These are phyloP conservation scores for Fusarium palustre DNA, from an alignment of 2,329 filamentous ascomycete species.

Conservation along the genomic window DNA sequence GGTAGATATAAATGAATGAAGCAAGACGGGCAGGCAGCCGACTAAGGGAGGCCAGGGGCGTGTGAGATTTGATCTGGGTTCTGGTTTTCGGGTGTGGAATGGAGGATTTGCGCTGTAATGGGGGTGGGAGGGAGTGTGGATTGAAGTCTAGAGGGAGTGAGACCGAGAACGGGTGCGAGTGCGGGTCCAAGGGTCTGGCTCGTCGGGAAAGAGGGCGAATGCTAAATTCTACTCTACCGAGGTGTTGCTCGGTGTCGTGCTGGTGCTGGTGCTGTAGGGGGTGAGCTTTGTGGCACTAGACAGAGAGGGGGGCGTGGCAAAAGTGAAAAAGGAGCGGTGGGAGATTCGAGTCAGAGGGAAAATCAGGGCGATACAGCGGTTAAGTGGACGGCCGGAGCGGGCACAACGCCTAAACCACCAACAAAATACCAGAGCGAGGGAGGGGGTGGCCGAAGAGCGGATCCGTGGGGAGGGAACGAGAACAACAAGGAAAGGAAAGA, in stretches of 20 bases:
- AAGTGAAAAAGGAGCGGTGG: constrained; percentile 35
- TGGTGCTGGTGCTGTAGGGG: background rate
- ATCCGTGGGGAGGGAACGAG: constrained; percentile 14
- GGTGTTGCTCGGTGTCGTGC: background rate
- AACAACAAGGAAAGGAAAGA: constrained; percentile 13
- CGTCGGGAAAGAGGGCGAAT: constrained; percentile 21
- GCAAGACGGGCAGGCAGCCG: constrained; percentile 44
- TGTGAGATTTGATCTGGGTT: constrained; percentile 29
- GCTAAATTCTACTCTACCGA: constrained; percentile 11
- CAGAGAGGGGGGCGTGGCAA: constrained; percentile 19
- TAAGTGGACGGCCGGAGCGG: constrained; percentile 35
- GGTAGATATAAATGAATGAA: constrained; percentile 47
- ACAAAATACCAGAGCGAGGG: background rate
- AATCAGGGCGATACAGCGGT: constrained; percentile 30
- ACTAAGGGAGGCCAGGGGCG: constrained; percentile 42
- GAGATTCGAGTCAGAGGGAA: constrained; percentile 25
- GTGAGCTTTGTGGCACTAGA: background rate
- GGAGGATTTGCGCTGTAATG: constrained; percentile 31
- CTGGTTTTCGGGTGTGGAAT: constrained; percentile 27
- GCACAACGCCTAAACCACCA: constrained; percentile 20
- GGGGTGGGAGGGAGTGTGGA: constrained; percentile 11
- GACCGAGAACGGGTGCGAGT: constrained; percentile 24
- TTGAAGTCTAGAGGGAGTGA: constrained; percentile 16
- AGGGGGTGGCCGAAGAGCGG: constrained; percentile 24
- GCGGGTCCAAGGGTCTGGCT: constrained; percentile 31